phyloP scores from a whole-genome alignment of 1,284 basidiomycete genomes.

The Trametes polyzona region DNA sequence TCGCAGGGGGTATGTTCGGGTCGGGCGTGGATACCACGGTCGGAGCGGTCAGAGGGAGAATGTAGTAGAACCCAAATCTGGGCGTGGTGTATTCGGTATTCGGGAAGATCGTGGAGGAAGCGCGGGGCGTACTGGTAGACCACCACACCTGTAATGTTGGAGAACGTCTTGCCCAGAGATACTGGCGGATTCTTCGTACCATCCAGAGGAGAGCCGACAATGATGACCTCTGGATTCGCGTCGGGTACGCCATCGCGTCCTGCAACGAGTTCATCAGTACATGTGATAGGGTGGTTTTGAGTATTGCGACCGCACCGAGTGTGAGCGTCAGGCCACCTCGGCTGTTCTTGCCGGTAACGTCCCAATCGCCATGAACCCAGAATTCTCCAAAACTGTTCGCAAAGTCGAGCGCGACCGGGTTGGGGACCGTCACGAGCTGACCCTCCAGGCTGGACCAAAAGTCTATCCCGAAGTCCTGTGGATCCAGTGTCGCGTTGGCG shows the following conservation, averaged over 20 bases:
- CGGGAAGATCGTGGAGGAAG: background rate
- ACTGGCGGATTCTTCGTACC: constrained; percentile 54
- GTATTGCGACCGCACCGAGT: constrained; percentile 42
- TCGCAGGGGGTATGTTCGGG: constrained; percentile 44
- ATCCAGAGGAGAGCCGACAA: constrained; percentile 58
- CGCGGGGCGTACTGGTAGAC: constrained; percentile 43
- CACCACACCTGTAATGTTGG: constrained; percentile 60
- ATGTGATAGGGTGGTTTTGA: background rate
- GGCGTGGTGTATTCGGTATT: background rate
- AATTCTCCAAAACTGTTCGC: constrained; percentile 58
- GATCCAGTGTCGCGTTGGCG: constrained; percentile 50
- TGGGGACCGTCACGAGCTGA: constrained; percentile 55
- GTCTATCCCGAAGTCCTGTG: constrained; percentile 56
- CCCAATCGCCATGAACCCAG: constrained; percentile 63
- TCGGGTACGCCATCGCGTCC: constrained; percentile 55
- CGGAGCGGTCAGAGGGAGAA: constrained; percentile 59
- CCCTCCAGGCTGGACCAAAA: constrained; percentile 68
- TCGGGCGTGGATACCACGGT: constrained; percentile 46
- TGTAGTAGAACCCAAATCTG: constrained; percentile 54
- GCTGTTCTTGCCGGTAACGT: constrained; percentile 53
- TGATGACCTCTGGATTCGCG: constrained; percentile 58
- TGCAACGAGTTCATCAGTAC: constrained; percentile 23
- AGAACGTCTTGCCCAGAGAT: constrained; percentile 51
- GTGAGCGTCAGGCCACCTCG: constrained; percentile 61
- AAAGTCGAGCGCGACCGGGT: constrained; percentile 53